These are phyloP conservation scores for Hebeloma cylindrosporum DNA, from an alignment of 768 basidiomycete species.

Conservation along the genomic window DNA sequence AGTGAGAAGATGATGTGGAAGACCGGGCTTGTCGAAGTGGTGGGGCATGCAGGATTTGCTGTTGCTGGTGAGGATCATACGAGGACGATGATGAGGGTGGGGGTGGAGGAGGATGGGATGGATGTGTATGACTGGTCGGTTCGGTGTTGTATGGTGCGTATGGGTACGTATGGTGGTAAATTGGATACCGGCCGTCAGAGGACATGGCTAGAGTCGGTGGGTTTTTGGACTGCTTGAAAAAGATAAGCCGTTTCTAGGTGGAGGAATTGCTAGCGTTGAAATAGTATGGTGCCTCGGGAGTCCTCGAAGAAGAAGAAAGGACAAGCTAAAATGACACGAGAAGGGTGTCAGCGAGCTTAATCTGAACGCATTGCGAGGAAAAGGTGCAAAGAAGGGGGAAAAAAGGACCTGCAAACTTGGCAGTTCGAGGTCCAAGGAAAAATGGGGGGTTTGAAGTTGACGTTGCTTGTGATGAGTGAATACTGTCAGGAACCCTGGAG, in stretches of 20 bases:
- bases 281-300: not conserved
- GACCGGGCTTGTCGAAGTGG: constrained; percentile 23
- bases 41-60: constrained; percentile 20
- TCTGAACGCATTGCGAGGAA: not conserved
- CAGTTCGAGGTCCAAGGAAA: no score
- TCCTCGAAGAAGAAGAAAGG: not conserved
- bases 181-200: constrained; percentile 49
- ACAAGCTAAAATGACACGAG: constrained; percentile 21
- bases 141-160: constrained; percentile 18
- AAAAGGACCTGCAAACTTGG: constrained; percentile 1
- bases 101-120: constrained; percentile 15
- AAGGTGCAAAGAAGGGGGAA: not conserved
- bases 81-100: constrained; percentile 19
- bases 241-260: constrained; percentile 7
- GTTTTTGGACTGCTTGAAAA: not conserved
- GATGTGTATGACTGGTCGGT: no score
- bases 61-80: constrained; percentile 19
- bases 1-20: constrained; percentile 22
- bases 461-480: no score
- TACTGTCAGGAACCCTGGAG: constrained; percentile 1
- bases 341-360: constrained; percentile 7
- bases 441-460: no score
- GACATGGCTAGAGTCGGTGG: constrained; percentile 35
- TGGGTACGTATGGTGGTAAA: constrained; percentile 50
- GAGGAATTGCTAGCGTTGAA: not conserved